Percentiles rank a stretch among this genome's conserved stretches.
Evolutionary conservation across 495 filamentous ascomycete species (phyloP).

Genomic region (Halenospora varia): DNA sequence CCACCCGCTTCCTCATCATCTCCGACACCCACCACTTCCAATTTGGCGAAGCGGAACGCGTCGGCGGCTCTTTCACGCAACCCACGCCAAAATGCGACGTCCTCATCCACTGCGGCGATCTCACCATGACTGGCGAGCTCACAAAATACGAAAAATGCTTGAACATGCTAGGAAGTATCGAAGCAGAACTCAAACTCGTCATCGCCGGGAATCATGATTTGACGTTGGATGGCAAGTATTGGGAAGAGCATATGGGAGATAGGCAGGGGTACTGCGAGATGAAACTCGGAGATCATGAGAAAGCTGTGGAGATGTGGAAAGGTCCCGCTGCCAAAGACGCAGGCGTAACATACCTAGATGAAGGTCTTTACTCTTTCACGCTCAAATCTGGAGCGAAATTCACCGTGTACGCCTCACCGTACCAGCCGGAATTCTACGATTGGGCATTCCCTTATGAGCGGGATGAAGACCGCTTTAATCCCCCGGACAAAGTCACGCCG

Average conservation of each 20-base stretch:
- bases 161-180: conserved; percentile 46
- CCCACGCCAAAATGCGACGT: conserved; percentile 53
- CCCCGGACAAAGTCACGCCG: conserved; percentile 21
- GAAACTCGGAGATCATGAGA: conserved; percentile 19
- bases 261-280: conserved; percentile 4
- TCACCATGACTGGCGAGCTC: conserved; percentile 59
- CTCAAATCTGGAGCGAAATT: conserved; percentile 57
- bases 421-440: conserved; percentile 55
- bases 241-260: conserved; percentile 8
- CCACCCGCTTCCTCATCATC: conserved; percentile 53
- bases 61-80: conserved; percentile 20
- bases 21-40: conserved; percentile 57
- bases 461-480: conserved; percentile 39
- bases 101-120: conserved; percentile 69
- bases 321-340: conserved; percentile 40
- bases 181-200: conserved; percentile 69
- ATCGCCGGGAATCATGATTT: conserved; percentile 83
- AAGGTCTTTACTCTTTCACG: conserved; percentile 54
- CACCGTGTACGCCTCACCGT: conserved; percentile 67
- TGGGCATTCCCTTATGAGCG: conserved; percentile 63
- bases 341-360: conserved; percentile 63
- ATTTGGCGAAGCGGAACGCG: conserved; percentile 17
- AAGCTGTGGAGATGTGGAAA: conserved; percentile 33
- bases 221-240: conserved; percentile 55
- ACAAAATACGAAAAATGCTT: conserved; percentile 51